Evolutionary conservation across 805 yeast species (phyloP).

Genomic region (Spathaspora sp.): DNA sequence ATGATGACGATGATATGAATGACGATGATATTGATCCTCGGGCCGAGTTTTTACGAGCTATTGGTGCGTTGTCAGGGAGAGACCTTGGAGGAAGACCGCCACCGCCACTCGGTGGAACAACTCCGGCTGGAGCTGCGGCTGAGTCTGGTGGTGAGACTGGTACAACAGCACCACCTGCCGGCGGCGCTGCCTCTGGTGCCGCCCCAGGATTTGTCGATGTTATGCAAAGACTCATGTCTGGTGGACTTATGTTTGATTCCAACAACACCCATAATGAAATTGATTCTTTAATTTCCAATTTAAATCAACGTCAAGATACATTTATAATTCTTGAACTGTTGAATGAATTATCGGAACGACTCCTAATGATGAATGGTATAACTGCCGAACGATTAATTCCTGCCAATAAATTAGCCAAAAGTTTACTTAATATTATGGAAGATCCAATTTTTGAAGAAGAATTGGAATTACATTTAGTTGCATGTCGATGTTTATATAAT

Average conservation of each 20-base stretch:
- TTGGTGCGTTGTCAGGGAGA: slow-evolving; percentile 17
- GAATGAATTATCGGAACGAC: slow-evolving; percentile 58
- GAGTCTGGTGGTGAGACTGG: not conserved
- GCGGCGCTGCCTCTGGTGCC: not conserved
- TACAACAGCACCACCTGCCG: too few species aligned
- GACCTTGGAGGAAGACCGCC: too few species aligned
- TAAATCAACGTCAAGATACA: slow-evolving; percentile 51
- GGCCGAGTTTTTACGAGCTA: slow-evolving; percentile 23
- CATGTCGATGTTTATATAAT: slow-evolving; percentile 82
- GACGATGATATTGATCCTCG: slow-evolving; percentile 18
- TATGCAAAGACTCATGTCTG: slow-evolving; percentile 30
- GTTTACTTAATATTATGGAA: slow-evolving; percentile 54
- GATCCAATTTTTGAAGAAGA: slow-evolving; percentile 58
- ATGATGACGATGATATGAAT: slow-evolving; percentile 14
- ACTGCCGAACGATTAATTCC: slow-evolving; percentile 66
- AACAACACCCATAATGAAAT: slow-evolving; percentile 24
- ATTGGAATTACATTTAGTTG: slow-evolving; percentile 75
- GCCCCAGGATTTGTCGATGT: slow-evolving; percentile 26
- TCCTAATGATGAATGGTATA: slow-evolving; percentile 66
- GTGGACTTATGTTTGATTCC: not conserved
- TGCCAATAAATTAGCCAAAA: slow-evolving; percentile 48
- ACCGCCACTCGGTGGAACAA: not conserved
- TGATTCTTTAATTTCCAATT: slow-evolving; percentile 31
- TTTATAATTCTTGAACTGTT: slow-evolving; percentile 60
- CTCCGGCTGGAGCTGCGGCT: slow-evolving; percentile 2